Evolutionary conservation across 345 rosid genomes (phyloP), one percentile per base, ranked within the genome.

Genomic region (Brassica rapa): DNA sequence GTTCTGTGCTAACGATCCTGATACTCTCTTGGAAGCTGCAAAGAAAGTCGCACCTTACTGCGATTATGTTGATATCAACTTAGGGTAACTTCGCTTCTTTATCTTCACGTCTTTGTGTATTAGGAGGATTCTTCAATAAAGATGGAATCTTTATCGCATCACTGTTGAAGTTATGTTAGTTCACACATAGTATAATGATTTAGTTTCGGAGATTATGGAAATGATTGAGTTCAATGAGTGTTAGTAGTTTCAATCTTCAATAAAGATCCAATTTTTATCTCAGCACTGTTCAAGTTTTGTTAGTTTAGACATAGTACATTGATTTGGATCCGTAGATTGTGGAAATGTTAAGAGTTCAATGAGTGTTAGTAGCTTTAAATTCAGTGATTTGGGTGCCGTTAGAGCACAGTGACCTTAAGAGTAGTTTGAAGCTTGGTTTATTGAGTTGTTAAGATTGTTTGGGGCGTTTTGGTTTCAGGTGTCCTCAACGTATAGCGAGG

Each of bases 1-100:
- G 82, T 95, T 95, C 81, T 93, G 99, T 82, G 98, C 92, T 33
- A 95, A 95, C 82, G 96, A 95, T 80, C 99, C 97, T 15, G 91
- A 89, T 70, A 82, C 63, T 2, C 67, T 95, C 15, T 80, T 95
- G 70, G 89, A 88, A 73, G 99, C 99, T 81, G 98, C 98, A 5
- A 77, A 80, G 77, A 85, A 86, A 79, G 99, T 93, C 59, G 93
- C 89, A 57, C 83, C 94, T 73, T 81, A 80, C 69, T 95, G 97
- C 32, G 99, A 95, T 81, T 95, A 93, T 79, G 90, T 95, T 43
- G 99, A 95, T 73, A 93, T 93, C 77, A 93, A 95, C 86, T 83
- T 95, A 59, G 99, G 98, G 98, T 95, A 87, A 3, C 16, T 60
- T 19, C 19, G 19, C 19, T 19, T 19, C 19, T 19, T 19, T 19